Percentiles rank a stretch among this genome's conserved stretches.
Evolutionary conservation across 2,329 filamentous ascomycete species (phyloP).

Genomic region (Diplodia intermedia): DNA sequence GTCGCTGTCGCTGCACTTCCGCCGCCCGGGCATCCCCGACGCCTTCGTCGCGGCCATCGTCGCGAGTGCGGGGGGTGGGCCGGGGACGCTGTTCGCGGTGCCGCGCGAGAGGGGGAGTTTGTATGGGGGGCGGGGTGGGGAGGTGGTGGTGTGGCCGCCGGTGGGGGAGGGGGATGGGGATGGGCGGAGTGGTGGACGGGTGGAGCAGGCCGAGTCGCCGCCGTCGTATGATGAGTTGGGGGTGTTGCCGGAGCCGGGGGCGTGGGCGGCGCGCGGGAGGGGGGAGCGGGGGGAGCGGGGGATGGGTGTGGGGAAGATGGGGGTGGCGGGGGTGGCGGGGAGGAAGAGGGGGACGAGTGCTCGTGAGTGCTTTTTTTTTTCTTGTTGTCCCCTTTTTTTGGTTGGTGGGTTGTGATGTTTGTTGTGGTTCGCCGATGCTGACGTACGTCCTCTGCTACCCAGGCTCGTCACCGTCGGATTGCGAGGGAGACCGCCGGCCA

Average conservation of each 20-base stretch:
- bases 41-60: neutral
- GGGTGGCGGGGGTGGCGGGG: neutral
- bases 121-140: constrained; percentile 2
- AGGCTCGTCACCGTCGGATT: neutral
- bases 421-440: no score
- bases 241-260: no score
- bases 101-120: neutral
- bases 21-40: neutral
- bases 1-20: neutral
- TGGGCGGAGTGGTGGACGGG: neutral
- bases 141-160: neutral
- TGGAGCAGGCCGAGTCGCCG: neutral
- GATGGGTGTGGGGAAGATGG: no score
- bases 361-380: no score
- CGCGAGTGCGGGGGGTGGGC: neutral
- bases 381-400: no score
- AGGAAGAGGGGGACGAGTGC: neutral
- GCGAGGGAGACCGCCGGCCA: neutral
- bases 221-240: constrained; percentile 15
- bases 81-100: neutral
- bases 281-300: neutral
- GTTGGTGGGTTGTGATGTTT: no score
- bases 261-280: neutral
- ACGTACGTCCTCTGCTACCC: no score
- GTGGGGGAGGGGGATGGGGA: no score